Evolutionary conservation across 305 asterid species (phyloP), one percentile per base, ranked within the genome.

Genomic region (Euphrasia arctica): DNA sequence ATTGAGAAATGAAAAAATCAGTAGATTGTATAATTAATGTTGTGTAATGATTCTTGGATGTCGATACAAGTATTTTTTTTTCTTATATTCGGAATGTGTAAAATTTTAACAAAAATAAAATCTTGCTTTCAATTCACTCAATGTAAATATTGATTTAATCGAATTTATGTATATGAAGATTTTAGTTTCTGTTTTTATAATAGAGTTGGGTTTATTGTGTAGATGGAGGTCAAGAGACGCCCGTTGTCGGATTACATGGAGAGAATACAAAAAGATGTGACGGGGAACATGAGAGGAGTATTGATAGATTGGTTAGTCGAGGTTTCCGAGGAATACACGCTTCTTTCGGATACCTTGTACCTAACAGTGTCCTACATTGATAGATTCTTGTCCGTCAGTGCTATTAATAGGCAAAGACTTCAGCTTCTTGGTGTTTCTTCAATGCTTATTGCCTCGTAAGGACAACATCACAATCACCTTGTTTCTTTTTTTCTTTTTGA

Each of bases 391-490:
- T 85, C 97, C 0, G 34, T n/a, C 14, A 82, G 74, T 36, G 74
- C 66, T 11, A 34, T 83, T 1, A 72, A 8, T 4, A 63, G 88
- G 74, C 77, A 83, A 66, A 81, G 48, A 25, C 95, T 89, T 68
- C 90, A 85, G 79, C 96, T 89, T 74, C 81, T 91, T 51, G 98
- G 98, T 5, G 95, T 86, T 66, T 82, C 98, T 8, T 84, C 96
- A 18, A 88, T 91, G 96, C 88, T 88, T 39, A 75, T 91, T 78
- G 94, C 96, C 68, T 83, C 83, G 83, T 81, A 75, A 74, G 83
- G 18, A 11, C 61, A 64, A 4, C 1, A 1, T 63, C 32, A n/a
- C 54, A 6, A 3, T 6, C 47, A 29, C 51, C 3, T 6, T 8
- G 31, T 55, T 63, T 31, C 3, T 14, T 50, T 43, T 10, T 54